Evolutionary conservation across 2,329 filamentous ascomycete genomes (phyloP).

Genomic region (Massarina eburnea): DNA sequence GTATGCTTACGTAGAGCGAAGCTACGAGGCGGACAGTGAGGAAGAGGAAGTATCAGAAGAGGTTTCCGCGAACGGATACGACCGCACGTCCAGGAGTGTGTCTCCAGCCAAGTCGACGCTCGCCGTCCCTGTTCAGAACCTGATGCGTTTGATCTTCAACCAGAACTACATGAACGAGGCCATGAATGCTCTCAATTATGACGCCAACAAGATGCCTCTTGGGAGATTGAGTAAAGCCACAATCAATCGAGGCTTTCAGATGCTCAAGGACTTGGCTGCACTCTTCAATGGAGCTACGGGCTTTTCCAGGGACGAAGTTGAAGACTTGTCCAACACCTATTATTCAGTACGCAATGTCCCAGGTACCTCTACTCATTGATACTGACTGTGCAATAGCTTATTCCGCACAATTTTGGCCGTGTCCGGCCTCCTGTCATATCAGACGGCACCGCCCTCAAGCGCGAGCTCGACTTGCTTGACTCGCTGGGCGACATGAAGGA

Average conservation of each 20-base stretch:
- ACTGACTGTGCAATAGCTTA: constrained; percentile 48
- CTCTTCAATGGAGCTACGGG: constrained; percentile 60
- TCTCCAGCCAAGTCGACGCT: constrained; percentile 55
- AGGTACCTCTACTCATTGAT: not conserved
- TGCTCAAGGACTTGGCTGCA: constrained; percentile 72
- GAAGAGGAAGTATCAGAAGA: constrained; percentile 43
- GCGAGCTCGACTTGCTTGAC: constrained; percentile 77
- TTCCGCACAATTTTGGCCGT: constrained; percentile 80
- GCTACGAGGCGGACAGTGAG: constrained; percentile 71
- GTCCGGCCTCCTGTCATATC: constrained; percentile 70
- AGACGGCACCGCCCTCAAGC: constrained; percentile 62
- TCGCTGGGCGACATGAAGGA: constrained; percentile 84
- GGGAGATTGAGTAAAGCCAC: constrained; percentile 82
- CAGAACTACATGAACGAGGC: constrained; percentile 67
- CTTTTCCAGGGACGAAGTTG: constrained; percentile 54
- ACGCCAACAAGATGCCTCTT: constrained; percentile 74
- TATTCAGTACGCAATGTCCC: constrained; percentile 56
- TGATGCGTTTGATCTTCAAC: constrained; percentile 86
- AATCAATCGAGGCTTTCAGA: constrained; percentile 72
- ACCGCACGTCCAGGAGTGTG: constrained; percentile 31
- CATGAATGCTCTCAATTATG: constrained; percentile 70
- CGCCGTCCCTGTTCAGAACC: constrained; percentile 60
- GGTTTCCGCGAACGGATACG: constrained; percentile 23
- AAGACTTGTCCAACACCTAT: constrained; percentile 73
- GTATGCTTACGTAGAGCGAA: constrained; percentile 80